Evolutionary conservation across 2,329 filamentous ascomycete genomes (phyloP), one percentile per base, ranked within the genome.

Genomic region (Aureobasidium leucospermi): DNA sequence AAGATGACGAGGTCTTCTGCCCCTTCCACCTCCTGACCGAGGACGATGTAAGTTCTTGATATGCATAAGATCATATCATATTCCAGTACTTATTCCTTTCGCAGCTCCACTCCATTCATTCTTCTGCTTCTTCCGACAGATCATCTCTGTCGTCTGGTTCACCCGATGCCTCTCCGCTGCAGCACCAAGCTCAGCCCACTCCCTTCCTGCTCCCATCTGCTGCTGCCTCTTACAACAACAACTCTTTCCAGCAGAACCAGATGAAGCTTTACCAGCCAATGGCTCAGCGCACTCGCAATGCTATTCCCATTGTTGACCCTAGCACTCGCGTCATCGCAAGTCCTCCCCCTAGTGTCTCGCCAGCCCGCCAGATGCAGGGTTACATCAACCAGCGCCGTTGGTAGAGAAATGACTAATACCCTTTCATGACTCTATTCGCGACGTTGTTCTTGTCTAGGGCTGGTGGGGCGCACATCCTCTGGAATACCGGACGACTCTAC

Each of bases 281-380:
- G 63, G 90, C 92, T 63, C 90, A 92, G 64, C 89, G 94, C 67
- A 85, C 88, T 61, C 90, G 91, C 75, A 97, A 96, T 74, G 90
- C 94, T 70, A 97, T 97, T 66, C 93, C 93, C 61, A 99, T 99
- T 73, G 90, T 97, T 76, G 96, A 99, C 80, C 94, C 94, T 58
- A 89, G 84, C 67, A 96, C 93, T 60, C 91, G 94, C 70, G 85
- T 91, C 70, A 87, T 96, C 79, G 86, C 90, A 60, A 96, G 90
- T 78, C 93, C 93, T 66, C 90, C 93, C 29, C 87, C 87, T 63
- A 85, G 82, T 65, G 81, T 86, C 69, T 85, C 84, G 59, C 84
- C 85, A 61, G 81, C 78, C 71, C 80, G 84, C 66, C 73, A 75
- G 76, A 81, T 83, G 79, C 84, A 85, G 77, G 79, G 81, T 71